Evolutionary conservation across 1,284 basidiomycete genomes (phyloP).

Genomic region (Earliella scabrosa): DNA sequence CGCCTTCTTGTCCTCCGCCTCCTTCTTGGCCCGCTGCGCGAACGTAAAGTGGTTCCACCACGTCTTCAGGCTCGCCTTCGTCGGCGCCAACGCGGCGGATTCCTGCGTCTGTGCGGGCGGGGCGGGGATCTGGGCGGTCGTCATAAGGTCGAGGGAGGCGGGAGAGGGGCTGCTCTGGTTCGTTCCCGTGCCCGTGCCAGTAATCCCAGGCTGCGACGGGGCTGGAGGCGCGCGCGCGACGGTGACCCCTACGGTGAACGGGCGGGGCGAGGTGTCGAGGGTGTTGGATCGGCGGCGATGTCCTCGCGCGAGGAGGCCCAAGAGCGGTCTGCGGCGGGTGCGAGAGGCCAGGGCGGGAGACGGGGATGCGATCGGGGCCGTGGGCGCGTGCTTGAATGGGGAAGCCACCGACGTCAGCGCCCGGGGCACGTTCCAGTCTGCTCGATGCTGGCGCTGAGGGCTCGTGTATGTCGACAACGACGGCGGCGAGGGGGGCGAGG

Average conservation of each 20-base stretch:
- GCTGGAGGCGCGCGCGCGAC: constrained; percentile 6
- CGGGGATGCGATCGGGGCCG: neutral
- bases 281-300: constrained; percentile 31
- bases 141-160: constrained; percentile 14
- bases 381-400: constrained; percentile 7
- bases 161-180: constrained; percentile 8
- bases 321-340: constrained; percentile 28
- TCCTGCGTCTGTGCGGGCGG: constrained; percentile 16
- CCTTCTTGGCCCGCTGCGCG: constrained; percentile 60
- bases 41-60: constrained; percentile 85
- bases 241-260: constrained; percentile 6
- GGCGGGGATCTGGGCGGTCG: constrained; percentile 12
- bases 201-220: constrained; percentile 2
- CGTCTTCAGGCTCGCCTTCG: constrained; percentile 71
- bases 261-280: constrained; percentile 21
- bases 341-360: constrained; percentile 22
- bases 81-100: constrained; percentile 41
- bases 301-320: constrained; percentile 27
- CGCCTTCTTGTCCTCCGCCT: constrained; percentile 47
- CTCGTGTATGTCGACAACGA: neutral
- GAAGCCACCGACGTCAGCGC: constrained; percentile 14
- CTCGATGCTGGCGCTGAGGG: neutral
- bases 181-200: constrained; percentile 2
- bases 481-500: neutral
- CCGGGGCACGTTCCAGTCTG: neutral